Evolutionary conservation across 2,329 filamentous ascomycete species (phyloP).

Genomic region (Trichoderma sp.): DNA sequence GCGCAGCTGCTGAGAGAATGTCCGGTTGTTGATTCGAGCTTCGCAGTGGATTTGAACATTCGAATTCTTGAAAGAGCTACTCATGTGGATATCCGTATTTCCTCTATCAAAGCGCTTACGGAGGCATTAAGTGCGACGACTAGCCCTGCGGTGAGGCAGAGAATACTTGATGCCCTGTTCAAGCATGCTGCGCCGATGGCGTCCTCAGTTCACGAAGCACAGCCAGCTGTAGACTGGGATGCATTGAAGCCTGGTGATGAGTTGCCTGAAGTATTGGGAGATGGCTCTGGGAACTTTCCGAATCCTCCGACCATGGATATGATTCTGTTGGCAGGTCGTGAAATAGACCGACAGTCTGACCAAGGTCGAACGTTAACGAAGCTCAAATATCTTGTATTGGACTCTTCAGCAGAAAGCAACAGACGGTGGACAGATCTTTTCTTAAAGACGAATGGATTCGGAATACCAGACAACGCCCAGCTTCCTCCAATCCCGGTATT

Average conservation of each 20-base stretch:
- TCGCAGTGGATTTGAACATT: conserved; percentile 38
- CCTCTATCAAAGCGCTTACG: conserved; percentile 39
- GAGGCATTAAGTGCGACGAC: conserved; percentile 32
- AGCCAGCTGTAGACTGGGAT: conserved; percentile 9
- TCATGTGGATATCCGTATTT: conserved; percentile 41
- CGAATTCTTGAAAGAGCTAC: conserved; percentile 38
- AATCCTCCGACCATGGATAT: not conserved
- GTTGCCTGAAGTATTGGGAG: conserved; percentile 1
- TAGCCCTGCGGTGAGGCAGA: conserved; percentile 7
- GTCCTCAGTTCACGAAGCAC: conserved; percentile 13
- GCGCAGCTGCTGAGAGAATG: conserved; percentile 40
- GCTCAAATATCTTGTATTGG: conserved; percentile 28
- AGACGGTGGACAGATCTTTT: conserved; percentile 42
- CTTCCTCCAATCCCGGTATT: conserved; percentile 36
- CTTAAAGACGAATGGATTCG: conserved; percentile 38
- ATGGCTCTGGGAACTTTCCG: not conserved
- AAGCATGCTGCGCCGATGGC: conserved; percentile 12
- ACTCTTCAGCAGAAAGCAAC: conserved; percentile 39
- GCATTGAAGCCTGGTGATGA: not conserved
- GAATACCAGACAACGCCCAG: conserved; percentile 29
- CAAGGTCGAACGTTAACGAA: not conserved
- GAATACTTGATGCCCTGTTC: not conserved
- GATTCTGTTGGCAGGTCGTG: not conserved
- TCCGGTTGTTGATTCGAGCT: conserved; percentile 35
- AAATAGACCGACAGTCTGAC: not conserved